A percentile compares a stretch with the other conserved stretches of the same genome.
These are phyloP conservation scores for Cubamyces lactineus DNA, from an alignment of 768 basidiomycete genomes.

Conservation along the genomic window DNA sequence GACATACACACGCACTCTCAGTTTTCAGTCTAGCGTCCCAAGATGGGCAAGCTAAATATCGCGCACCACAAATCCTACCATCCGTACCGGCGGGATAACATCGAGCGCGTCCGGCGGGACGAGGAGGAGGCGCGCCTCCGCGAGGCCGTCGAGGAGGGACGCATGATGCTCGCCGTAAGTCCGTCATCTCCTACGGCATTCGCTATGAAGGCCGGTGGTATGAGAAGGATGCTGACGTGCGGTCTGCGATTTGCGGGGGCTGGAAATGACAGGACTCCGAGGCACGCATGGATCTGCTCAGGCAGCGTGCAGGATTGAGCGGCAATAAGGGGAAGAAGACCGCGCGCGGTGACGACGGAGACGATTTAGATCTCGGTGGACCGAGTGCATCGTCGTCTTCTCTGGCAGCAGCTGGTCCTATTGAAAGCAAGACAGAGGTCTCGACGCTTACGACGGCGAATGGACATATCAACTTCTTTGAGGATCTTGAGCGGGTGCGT, in stretches of 20 bases:
- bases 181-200: neutral
- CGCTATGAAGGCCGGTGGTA: neutral
- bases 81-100: constrained; percentile 83
- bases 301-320: constrained; percentile 58
- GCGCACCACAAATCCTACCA: constrained; percentile 93
- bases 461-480: constrained; percentile 84
- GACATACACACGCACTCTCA: no score
- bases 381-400: neutral
- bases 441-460: constrained; percentile 47
- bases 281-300: constrained; percentile 67
- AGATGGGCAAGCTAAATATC: constrained; percentile 86
- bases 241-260: constrained; percentile 9
- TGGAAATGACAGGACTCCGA: constrained; percentile 66
- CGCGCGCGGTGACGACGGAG: constrained; percentile 39
- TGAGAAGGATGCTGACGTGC: neutral
- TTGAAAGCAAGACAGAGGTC: constrained; percentile 21
- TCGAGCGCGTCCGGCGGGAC: constrained; percentile 77
- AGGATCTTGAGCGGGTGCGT: constrained; percentile 74
- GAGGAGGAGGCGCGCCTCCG: constrained; percentile 76
- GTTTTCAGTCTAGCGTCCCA: constrained; percentile 1
- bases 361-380: constrained; percentile 30
- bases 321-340: constrained; percentile 18
- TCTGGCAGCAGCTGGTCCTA: constrained; percentile 18
- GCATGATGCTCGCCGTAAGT: constrained; percentile 71
- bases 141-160: constrained; percentile 70